Conservation (phyloP, 2,329 filamentous ascomycete genomes). For the Colletotrichum sidae region DNA sequence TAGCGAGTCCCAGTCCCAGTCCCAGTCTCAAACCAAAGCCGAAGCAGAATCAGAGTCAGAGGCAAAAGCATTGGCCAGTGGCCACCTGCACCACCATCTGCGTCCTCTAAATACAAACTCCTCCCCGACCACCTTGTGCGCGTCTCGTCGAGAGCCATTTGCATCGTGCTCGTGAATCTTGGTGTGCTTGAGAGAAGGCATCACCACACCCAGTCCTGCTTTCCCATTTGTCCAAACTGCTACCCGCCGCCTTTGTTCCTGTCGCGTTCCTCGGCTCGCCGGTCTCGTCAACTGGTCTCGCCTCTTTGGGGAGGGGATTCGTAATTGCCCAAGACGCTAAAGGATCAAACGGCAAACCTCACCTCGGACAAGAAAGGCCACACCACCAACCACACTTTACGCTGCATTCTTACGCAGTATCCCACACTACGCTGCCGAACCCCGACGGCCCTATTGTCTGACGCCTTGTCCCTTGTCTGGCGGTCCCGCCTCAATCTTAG, state of each 20-base stretch:
- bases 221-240: conserved; percentile 19
- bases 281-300: conserved; percentile 32
- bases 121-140: background rate
- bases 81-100: conserved; percentile 16
- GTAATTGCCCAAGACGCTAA: conserved; percentile 40
- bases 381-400: too few species aligned
- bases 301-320: conserved; percentile 35
- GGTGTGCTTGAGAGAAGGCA: conserved; percentile 2
- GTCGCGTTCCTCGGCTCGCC: conserved; percentile 32
- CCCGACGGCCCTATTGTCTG: conserved; percentile 20
- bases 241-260: conserved; percentile 19
- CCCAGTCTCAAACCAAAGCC: too few species aligned
- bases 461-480: conserved; percentile 21
- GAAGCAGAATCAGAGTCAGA: too few species aligned
- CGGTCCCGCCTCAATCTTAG: background rate
- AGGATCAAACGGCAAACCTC: conserved; percentile 36
- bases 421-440: background rate
- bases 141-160: too few species aligned
- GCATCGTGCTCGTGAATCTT: background rate
- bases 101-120: conserved; percentile 31
- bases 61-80: conserved; percentile 32
- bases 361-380: conserved; percentile 15
- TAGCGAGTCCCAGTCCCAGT: background rate
- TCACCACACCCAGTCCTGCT: conserved; percentile 10
- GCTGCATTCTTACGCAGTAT: too few species aligned